Evolutionary conservation across 163 green algal genomes (phyloP).

Genomic region (Picocystis sp.): DNA sequence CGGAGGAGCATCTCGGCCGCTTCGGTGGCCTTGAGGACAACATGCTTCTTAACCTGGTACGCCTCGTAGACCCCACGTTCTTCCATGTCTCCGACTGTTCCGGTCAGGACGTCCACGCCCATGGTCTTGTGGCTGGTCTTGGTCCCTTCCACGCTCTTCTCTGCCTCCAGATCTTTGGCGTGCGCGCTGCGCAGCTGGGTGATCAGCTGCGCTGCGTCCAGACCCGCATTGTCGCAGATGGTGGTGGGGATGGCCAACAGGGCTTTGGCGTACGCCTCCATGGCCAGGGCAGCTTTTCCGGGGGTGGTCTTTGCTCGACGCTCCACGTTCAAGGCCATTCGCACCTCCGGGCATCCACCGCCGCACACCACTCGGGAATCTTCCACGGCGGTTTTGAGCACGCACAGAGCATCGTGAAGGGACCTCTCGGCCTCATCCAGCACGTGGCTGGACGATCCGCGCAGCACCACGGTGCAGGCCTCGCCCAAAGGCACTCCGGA

Average conservation of each 20-base stretch:
- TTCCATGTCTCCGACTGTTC: conserved; percentile 39
- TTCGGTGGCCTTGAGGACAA: conserved; percentile 85
- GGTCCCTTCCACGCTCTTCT: conserved; percentile 31
- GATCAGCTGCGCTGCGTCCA: conserved; percentile 73
- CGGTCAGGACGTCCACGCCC: conserved; percentile 73
- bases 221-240: conserved; percentile 93
- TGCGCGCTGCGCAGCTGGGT: conserved; percentile 57
- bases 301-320: conserved; percentile 60
- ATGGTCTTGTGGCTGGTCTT: conserved; percentile 9
- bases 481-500: conserved; percentile 77
- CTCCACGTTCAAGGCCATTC: neutral
- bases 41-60: conserved; percentile 78
- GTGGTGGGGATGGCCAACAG: conserved; percentile 76
- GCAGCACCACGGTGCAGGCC: conserved; percentile 93
- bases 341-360: conserved; percentile 45
- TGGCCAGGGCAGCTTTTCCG: conserved; percentile 86
- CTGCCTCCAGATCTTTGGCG: conserved; percentile 11
- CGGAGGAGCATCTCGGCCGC: conserved; percentile 95
- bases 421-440: conserved; percentile 91
- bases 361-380: conserved; percentile 79
- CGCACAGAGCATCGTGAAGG: conserved; percentile 94
- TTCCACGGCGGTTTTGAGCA: conserved; percentile 64
- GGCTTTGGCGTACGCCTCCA: conserved; percentile 77
- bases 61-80: conserved; percentile 76
- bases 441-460: conserved; percentile 66